A percentile compares a stretch with the other conserved stretches of the same genome.
These are phyloP conservation scores for Diplodia intermedia DNA, from an alignment of 2,329 filamentous ascomycete species.

Conservation along the genomic window DNA sequence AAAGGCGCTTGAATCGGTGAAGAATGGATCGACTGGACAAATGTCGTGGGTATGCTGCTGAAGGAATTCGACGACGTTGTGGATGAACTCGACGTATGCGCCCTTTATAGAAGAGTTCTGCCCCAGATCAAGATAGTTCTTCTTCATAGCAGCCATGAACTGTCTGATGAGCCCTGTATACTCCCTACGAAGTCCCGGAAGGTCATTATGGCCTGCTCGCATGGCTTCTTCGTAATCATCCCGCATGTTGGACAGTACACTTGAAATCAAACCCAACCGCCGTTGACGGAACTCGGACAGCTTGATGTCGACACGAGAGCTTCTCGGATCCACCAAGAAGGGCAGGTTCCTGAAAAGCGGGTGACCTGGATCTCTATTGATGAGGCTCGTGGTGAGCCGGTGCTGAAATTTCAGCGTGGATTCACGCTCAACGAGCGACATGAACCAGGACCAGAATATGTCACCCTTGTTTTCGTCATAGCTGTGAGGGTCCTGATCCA, in stretches of 20 bases:
- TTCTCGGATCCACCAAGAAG: constrained; percentile 49
- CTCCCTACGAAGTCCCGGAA: constrained; percentile 50
- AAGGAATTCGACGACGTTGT: constrained; percentile 63
- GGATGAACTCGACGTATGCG: constrained; percentile 67
- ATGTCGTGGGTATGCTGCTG: constrained; percentile 68
- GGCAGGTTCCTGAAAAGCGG: constrained; percentile 64
- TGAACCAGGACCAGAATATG: constrained; percentile 62
- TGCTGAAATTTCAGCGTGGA: constrained; percentile 68
- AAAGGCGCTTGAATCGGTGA: constrained; percentile 66
- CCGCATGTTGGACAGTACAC: constrained; percentile 66
- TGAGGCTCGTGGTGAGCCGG: constrained; percentile 60
- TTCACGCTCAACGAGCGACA: constrained; percentile 64
- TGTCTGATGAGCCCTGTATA: constrained; percentile 61
- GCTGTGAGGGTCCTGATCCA: constrained; percentile 49
- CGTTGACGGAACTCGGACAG: constrained; percentile 61
- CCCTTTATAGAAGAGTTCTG: constrained; percentile 53
- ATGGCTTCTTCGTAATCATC: constrained; percentile 41
- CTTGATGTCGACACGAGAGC: constrained; percentile 56
- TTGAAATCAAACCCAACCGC: constrained; percentile 62
- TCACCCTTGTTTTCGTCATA: constrained; percentile 55
- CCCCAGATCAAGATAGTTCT: constrained; percentile 63
- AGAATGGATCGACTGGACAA: constrained; percentile 63
- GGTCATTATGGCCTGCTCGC: background rate
- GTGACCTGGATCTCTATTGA: constrained; percentile 56
- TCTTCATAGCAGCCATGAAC: constrained; percentile 68